These are phyloP conservation scores for Pleurotus platypus DNA, from an alignment of 768 basidiomycete genomes.

Conservation along the genomic window DNA sequence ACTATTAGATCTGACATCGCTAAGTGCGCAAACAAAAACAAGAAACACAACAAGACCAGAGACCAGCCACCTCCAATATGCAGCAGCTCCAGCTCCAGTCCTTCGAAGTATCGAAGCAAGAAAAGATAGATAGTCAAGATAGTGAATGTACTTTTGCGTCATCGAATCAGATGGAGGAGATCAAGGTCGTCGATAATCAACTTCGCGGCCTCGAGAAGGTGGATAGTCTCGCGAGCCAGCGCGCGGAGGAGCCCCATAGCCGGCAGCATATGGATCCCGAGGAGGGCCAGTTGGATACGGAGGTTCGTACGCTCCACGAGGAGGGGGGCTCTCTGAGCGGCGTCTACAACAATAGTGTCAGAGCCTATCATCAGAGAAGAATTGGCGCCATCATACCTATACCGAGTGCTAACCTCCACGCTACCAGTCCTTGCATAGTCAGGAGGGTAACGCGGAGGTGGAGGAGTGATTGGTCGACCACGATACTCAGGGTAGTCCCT, in stretches of 20 bases:
- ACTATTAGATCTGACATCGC: neutral
- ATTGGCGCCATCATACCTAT: constrained; percentile 32
- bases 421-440: constrained; percentile 48
- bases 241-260: constrained; percentile 38
- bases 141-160: too few species aligned
- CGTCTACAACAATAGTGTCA: constrained; percentile 37
- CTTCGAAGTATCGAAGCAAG: too few species aligned
- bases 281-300: constrained; percentile 36
- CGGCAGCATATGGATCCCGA: constrained; percentile 39
- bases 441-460: constrained; percentile 43
- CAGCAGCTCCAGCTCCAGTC: too few species aligned
- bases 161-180: constrained; percentile 14
- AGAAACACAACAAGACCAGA: neutral
- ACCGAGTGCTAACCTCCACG: constrained; percentile 42
- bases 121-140: too few species aligned
- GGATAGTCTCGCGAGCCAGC: constrained; percentile 42
- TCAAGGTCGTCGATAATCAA: constrained; percentile 14
- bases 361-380: neutral
- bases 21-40: neutral
- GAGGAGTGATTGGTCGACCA: constrained; percentile 50
- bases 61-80: too few species aligned
- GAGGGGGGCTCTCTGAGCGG: constrained; percentile 69
- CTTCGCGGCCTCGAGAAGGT: constrained; percentile 44
- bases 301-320: constrained; percentile 48
- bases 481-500: constrained; percentile 33